These are phyloP conservation scores for Fusarium scirpi DNA, from an alignment of 2,329 filamentous ascomycete species.

Conservation along the genomic window DNA sequence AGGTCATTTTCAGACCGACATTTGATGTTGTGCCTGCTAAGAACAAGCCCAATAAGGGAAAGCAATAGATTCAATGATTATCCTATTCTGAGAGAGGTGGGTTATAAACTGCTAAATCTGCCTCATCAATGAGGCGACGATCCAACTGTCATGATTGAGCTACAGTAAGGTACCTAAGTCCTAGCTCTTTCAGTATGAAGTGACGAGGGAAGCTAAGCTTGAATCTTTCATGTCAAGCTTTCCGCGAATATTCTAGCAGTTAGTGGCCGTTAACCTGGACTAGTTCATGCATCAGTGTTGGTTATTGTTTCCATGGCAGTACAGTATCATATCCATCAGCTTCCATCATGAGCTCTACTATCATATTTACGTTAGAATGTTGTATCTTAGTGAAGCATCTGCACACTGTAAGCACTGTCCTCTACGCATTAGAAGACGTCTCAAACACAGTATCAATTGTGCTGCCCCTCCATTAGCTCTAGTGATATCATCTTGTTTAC, in stretches of 20 bases:
- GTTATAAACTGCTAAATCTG: neutral
- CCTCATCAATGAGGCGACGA: neutral
- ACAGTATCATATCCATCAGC: neutral
- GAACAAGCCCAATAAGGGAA: conserved; percentile 39
- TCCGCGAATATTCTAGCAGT: neutral
- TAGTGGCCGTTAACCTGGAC: neutral
- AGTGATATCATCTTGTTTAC: conserved; percentile 48
- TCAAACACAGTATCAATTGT: conserved; percentile 41
- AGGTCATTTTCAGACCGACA: conserved; percentile 70
- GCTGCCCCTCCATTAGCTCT: conserved; percentile 45
- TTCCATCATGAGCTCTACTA: conserved; percentile 21
- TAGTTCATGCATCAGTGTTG: neutral
- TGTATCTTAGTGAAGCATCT: conserved; percentile 15
- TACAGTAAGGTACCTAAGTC: neutral
- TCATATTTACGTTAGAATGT: conserved; percentile 20
- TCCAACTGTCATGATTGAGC: conserved; percentile 10
- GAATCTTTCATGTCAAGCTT: neutral
- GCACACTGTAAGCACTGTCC: conserved; percentile 30
- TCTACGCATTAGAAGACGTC: fast-evolving
- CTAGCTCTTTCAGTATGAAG: neutral
- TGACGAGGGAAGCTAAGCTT: neutral
- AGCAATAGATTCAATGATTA: neutral
- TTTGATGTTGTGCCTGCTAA: conserved; percentile 44
- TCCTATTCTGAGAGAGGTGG: conserved; percentile 4
- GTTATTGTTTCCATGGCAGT: neutral